phyloP scores from a whole-genome alignment of 768 basidiomycete species.

The Boletus fagicola region DNA sequence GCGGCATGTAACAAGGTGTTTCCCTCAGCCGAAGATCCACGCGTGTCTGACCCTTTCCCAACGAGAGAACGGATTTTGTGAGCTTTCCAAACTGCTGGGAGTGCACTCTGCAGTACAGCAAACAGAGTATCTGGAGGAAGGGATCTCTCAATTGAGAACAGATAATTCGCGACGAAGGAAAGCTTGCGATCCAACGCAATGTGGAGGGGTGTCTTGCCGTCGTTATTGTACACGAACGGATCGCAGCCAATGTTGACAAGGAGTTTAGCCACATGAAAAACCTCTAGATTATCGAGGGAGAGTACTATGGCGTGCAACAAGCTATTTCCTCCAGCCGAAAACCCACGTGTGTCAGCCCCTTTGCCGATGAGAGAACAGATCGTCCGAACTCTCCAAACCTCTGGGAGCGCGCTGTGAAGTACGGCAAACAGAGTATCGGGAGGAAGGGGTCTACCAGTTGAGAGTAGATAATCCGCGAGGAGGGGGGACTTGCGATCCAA shows the following conservation, averaged over 20 bases:
- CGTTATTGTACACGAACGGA: background rate
- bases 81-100: background rate
- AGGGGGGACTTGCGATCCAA: too few species aligned
- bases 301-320: too few species aligned
- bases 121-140: background rate
- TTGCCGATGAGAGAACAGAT: too few species aligned
- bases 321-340: too few species aligned
- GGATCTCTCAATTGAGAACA: background rate
- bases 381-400: too few species aligned
- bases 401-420: too few species aligned
- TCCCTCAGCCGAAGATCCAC: background rate
- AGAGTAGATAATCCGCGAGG: too few species aligned
- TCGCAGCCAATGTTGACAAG: slow-evolving; percentile 12
- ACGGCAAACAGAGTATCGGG: too few species aligned
- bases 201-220: background rate
- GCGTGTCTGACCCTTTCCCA: background rate
- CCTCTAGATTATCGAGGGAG: too few species aligned
- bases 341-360: too few species aligned
- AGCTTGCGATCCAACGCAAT: too few species aligned
- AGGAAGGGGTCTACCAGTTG: too few species aligned
- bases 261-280: background rate
- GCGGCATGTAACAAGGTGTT: background rate
- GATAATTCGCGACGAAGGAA: background rate
- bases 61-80: background rate
- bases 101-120: background rate